Conservation (phyloP, 768 basidiomycete genomes). For the Boletus reticulatus region DNA sequence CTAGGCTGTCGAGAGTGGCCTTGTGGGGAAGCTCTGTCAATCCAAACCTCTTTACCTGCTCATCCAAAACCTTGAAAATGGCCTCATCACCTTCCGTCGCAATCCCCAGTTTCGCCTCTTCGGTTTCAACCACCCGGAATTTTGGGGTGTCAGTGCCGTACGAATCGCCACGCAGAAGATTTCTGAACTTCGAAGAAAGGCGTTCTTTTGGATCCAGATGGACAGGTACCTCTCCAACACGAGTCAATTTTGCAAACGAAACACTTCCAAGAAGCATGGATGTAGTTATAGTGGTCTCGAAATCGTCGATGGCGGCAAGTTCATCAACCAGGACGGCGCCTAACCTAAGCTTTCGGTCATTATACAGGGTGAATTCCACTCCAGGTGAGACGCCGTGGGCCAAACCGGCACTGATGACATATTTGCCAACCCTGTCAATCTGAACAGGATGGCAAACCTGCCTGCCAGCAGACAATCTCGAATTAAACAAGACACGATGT, state of each 20-base stretch:
- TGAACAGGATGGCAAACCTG: conserved; percentile 5
- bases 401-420: conserved; percentile 24
- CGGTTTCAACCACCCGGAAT: background rate
- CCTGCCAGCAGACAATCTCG: conserved; percentile 9
- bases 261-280: background rate
- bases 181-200: background rate
- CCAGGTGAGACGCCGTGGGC: conserved; percentile 24
- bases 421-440: background rate
- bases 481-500: conserved; percentile 25
- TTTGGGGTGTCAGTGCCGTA: background rate
- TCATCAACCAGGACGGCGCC: conserved; percentile 2
- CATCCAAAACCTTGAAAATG: conserved; percentile 7
- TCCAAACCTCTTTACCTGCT: background rate
- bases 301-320: conserved; percentile 8
- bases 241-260: conserved; percentile 1
- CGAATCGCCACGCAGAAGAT: background rate
- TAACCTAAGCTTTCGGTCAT: background rate
- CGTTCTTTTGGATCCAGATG: background rate
- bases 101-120: conserved; percentile 1
- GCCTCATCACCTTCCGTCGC: background rate
- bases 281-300: conserved; percentile 4
- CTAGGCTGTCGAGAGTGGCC: background rate
- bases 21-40: background rate
- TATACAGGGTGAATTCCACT: conserved; percentile 21
- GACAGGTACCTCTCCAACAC: background rate